Conservation (phyloP, 306 rosid genomes). For the Trichosanthes truncata region DNA sequence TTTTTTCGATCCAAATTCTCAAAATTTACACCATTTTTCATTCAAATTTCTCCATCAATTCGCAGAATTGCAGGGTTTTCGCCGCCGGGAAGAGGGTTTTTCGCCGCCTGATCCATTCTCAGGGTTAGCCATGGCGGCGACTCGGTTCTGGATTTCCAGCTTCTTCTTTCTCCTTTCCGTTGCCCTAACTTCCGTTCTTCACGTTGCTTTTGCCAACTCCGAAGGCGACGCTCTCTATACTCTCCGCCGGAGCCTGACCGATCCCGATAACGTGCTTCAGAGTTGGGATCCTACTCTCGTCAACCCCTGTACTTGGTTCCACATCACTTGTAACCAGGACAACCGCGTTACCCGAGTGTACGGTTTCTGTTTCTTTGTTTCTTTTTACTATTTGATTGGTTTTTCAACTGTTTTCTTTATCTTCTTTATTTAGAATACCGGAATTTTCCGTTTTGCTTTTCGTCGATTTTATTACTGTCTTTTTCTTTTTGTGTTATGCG, state of each 20-base stretch:
- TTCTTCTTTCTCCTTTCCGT: conserved; percentile 14
- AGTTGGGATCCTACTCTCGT: conserved; percentile 99
- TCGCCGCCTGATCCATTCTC: conserved; percentile 5
- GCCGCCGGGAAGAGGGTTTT: not conserved
- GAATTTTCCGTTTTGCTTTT: not conserved
- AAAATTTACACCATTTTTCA: not conserved
- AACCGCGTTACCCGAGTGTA: conserved; percentile 92
- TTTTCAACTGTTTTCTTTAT: not conserved
- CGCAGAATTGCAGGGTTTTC: not conserved
- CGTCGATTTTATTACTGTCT: not conserved
- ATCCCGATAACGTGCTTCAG: conserved; percentile 82
- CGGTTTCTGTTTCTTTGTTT: conserved; percentile 2
- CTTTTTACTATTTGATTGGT: not conserved
- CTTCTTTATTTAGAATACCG: not conserved
- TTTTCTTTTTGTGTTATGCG: not conserved
- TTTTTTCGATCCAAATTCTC: not conserved
- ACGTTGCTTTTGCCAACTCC: conserved; percentile 39
- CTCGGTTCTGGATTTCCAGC: conserved; percentile 1
- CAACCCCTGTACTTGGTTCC: conserved; percentile 97
- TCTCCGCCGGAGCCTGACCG: conserved; percentile 62
- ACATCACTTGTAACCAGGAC: conserved; percentile 87
- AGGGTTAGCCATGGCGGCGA: conserved; percentile 28
- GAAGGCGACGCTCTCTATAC: conserved; percentile 91
- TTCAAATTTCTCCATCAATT: not conserved
- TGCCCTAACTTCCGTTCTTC: conserved; percentile 28